Conservation (phyloP, 805 yeast species). For the Tetrapisispora arboricola region DNA sequence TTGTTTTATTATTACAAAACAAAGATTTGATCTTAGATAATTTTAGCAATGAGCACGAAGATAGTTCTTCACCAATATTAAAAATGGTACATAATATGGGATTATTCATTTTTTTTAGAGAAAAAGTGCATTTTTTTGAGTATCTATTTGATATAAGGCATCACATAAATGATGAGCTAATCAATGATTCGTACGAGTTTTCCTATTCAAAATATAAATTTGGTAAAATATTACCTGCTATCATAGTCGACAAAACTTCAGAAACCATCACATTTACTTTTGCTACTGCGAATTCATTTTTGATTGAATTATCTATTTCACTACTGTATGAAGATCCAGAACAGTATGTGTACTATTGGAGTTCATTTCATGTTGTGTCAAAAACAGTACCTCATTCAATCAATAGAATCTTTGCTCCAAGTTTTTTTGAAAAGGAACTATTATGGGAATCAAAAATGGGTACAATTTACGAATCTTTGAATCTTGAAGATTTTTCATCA, state of each 20-base stretch:
- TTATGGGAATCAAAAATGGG: neutral
- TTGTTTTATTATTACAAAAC: neutral
- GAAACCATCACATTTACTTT: slow-evolving; percentile 5
- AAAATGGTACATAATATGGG: slow-evolving; percentile 16
- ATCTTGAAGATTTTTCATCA: neutral
- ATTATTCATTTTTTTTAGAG: slow-evolving; percentile 11
- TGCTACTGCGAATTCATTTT: slow-evolving; percentile 1
- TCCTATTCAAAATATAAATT: neutral
- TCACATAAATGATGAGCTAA: slow-evolving; percentile 6
- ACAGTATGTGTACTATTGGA: slow-evolving; percentile 6
- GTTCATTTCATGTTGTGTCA: neutral
- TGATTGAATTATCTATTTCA: slow-evolving; percentile 4
- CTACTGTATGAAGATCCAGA: slow-evolving; percentile 8
- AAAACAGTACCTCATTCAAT: neutral
- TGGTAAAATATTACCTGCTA: neutral
- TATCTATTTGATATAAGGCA: slow-evolving; percentile 14
- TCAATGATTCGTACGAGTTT: slow-evolving; percentile 2
- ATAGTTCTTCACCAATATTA: neutral
- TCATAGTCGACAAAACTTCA: slow-evolving; percentile 3
- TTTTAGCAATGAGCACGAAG: neutral
- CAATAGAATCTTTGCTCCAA: neutral
- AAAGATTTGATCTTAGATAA: neutral
- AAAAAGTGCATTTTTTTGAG: slow-evolving; percentile 6
- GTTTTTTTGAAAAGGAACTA: no score
- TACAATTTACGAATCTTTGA: neutral